Percentiles rank a stretch among this genome's conserved stretches.
These are phyloP conservation scores for Crucihimalaya himalaica DNA, from an alignment of 345 rosid genomes.

Conservation along the genomic window DNA sequence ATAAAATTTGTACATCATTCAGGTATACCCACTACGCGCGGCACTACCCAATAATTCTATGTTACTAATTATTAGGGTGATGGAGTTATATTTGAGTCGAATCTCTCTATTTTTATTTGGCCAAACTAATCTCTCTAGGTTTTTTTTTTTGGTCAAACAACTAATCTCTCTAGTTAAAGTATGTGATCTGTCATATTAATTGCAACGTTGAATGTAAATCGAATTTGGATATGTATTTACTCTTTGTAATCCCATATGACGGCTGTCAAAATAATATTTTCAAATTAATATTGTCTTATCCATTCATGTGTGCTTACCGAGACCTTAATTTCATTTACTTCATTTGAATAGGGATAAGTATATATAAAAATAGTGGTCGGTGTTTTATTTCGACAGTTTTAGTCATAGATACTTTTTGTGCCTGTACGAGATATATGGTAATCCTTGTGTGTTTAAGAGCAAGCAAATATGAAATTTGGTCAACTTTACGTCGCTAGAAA, in stretches of 20 bases:
- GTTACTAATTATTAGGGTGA: neutral
- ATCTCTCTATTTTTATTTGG: too few relatives aligned
- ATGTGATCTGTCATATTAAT: neutral
- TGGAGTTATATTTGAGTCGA: neutral
- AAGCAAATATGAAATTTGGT: slow-evolving; percentile 4
- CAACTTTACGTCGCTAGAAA: neutral
- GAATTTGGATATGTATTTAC: neutral
- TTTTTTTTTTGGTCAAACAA: too few relatives aligned
- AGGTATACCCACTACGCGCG: too few relatives aligned
- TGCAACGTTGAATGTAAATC: neutral
- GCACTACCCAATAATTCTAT: neutral
- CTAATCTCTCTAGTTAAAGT: neutral
- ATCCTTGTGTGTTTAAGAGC: neutral
- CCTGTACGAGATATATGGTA: neutral
- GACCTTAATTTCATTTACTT: neutral
- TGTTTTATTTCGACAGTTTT: neutral
- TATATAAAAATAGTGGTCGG: neutral
- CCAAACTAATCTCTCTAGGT: too few relatives aligned
- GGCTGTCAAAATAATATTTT: neutral
- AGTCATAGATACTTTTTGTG: neutral
- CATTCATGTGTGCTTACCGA: neutral
- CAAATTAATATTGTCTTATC: neutral
- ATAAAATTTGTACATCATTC: neutral
- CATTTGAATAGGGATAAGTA: neutral
- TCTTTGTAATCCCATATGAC: neutral